Base-by-base conservation (phyloP, 495 filamentous ascomycete genomes). In the Neurospora hispaniola region DNA sequence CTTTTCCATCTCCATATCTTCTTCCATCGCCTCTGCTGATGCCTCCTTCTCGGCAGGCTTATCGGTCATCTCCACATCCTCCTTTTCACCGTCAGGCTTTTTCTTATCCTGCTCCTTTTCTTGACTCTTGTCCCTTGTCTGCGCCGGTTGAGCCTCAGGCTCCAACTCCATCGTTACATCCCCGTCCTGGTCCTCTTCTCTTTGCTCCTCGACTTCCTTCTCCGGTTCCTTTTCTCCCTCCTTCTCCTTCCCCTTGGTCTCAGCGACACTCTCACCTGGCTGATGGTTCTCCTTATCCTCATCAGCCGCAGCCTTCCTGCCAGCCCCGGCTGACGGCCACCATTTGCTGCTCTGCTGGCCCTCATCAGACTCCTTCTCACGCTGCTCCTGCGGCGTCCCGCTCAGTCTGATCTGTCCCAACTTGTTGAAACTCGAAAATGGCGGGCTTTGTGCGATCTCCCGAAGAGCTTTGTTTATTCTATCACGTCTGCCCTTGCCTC, bases 401-500 rank as follows among this genome's bases (percentile, higher is more conserved):
- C 54, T 66, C 54, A 66, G 27, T 9, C 54, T 35, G 0, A 66
- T 66, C 14, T 66, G 54, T 35, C 54, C 54, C 54, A 35, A 9
- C 27, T 38, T 66, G 0, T 66, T 66, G 54, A 31, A 38, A 66
- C 14, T 66, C 27, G 54, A 66, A 4, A 66, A 14, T 4, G 54
- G 27, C 6, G 72, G 4, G 16, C 77, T 40, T 8, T 81, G 73
- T 69, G 81, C 82, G n/a, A 84, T 77, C 66, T 85, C 84, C 62
- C 76, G 74, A 73, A 85, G 79, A 1, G 82, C 81, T 74, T 84
- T 84, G 38, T 82, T 77, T n/a, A 86, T 86, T 20, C 85, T 76
- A 72, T 86, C 85, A n/a, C 85, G 75, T 4, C 84, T 75, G 1
- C 76, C 85, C 73, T 85, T 85, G 68, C 85, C 85, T 8, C 85